Conservation (phyloP, 2,329 filamentous ascomycete species). For the Botrytis pseudocinerea region DNA sequence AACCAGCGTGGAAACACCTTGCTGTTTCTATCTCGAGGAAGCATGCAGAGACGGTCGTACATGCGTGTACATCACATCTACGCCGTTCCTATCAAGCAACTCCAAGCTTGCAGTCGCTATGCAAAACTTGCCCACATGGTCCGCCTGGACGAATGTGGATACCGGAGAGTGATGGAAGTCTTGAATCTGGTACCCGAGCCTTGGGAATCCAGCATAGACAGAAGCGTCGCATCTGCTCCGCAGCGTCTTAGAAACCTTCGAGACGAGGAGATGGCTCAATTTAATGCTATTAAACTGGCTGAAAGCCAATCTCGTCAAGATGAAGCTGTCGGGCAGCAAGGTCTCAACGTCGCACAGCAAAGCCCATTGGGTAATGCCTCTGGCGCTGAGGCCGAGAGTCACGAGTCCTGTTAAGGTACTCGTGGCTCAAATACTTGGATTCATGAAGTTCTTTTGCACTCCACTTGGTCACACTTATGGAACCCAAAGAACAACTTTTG, state of each 20-base stretch:
- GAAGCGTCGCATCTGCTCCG: not conserved
- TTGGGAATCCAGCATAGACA: not conserved
- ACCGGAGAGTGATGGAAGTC: not conserved
- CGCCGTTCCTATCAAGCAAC: constrained; percentile 6
- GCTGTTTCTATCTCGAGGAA: not conserved
- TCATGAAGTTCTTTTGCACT: not conserved
- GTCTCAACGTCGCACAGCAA: not conserved
- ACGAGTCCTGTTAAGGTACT: not conserved
- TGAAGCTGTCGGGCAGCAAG: not conserved
- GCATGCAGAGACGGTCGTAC: constrained; percentile 2
- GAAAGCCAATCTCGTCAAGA: not conserved
- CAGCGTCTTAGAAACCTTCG: not conserved
- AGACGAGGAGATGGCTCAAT: not conserved
- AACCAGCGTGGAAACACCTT: not conserved
- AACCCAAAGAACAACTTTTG: not conserved
- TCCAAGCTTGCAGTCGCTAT: not conserved
- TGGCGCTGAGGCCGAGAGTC: not conserved
- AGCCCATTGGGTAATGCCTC: not conserved
- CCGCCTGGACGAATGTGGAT: not conserved
- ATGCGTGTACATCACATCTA: constrained; percentile 12
- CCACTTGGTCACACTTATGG: not conserved
- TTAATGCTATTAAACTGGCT: not conserved
- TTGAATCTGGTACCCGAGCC: not conserved
- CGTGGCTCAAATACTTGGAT: not conserved
- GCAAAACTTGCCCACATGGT: not conserved